Base-by-base conservation (phyloP, 176 grass and related monocot genomes). In the Chrysopogon serrulatus region DNA sequence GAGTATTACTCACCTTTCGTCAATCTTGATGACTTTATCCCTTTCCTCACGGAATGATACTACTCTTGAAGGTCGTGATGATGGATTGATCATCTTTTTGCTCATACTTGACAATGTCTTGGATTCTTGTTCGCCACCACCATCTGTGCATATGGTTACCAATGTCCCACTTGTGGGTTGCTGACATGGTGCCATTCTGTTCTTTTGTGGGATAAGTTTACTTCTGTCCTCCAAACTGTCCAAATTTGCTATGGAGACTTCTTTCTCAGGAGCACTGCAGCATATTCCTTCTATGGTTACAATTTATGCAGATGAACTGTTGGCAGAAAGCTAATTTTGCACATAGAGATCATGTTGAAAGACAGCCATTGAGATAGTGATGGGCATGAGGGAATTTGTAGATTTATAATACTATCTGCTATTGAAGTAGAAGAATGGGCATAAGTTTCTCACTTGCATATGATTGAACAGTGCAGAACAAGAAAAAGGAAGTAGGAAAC, bases 21-120 rank as follows among this genome's bases (percentile, higher is more conserved):
- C 87, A 62, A 92, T 92, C 77, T 93, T 85, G 89, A 82, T 71
- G 42, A 80, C 67, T 60, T 92, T 93, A 27, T 95, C 88, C 23
- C 83, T 90, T 39, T 90, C 87, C 19, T 79, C 84, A 41, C 35
- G 83, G 51, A 93, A 91, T 66, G 84, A 82, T 65, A 88, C 90
- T 76, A 84, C 30, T 79, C 84, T 90, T 65, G 66, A 72, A 53
- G 92, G 90, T 24, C 28, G 86, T 75, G 88, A 77, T 34, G 78
- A 90, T 47, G 56, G 34, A 73, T 89, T 39, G 1, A 49, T 59
- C 56, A 76, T 88, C 48, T 74, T 92, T 88, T 62, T 71, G 68
- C 86, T 92, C 36, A 6, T 82, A 27, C 49, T 82, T 67, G 83
- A 91, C 71, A 69, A 89, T 47, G 47, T 57, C 30, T 71, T 53